phyloP scores from a whole-genome alignment of 164 flowering plant genomes.

The Stephania yunnanensis region DNA sequence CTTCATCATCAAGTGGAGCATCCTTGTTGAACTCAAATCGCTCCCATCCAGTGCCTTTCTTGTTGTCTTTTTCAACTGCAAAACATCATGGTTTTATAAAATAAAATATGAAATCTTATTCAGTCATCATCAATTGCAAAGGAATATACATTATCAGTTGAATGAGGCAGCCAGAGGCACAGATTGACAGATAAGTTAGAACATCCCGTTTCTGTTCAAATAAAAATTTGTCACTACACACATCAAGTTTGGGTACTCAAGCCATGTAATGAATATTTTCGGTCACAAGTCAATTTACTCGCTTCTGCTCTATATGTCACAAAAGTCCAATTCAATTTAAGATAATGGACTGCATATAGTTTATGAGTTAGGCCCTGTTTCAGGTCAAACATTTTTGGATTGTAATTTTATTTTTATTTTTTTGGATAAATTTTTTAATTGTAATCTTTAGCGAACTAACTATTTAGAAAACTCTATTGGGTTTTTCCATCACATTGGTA shows the following conservation, averaged over 20 bases:
- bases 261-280: background rate
- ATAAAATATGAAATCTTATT: background rate
- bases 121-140: background rate
- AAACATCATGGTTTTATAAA: background rate
- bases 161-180: background rate
- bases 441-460: background rate
- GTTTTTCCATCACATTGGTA: background rate
- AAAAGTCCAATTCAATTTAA: background rate
- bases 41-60: constrained; percentile 79
- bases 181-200: background rate
- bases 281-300: background rate
- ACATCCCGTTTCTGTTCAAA: background rate
- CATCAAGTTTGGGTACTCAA: background rate
- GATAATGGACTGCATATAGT: background rate
- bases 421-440: too few relatives aligned
- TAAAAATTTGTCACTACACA: background rate
- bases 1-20: constrained; percentile 93
- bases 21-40: constrained; percentile 92
- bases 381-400: background rate
- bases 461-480: background rate
- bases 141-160: background rate
- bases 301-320: background rate
- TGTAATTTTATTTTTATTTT: too few relatives aligned
- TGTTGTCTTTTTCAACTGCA: constrained; percentile 60
- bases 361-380: background rate